Evolutionary conservation across 164 flowering plant species (phyloP).

Genomic region (Umbellularia californica): DNA sequence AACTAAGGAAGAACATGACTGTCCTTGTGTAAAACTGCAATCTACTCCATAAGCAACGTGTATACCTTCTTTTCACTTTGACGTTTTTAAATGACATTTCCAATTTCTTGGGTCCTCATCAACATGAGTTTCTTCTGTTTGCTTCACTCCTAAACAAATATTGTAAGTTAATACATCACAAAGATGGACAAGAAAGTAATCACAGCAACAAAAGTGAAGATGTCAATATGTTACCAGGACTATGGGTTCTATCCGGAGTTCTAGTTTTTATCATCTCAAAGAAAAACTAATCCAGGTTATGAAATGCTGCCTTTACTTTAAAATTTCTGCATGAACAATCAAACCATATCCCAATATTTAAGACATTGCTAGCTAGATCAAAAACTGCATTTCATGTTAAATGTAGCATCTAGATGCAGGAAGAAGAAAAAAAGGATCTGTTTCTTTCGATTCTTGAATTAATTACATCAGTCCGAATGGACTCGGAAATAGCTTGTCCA

Average conservation of each 20-base stretch:
- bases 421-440: neutral
- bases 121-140: conserved; percentile 70
- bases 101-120: conserved; percentile 90
- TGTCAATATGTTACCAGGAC: conserved; percentile 38
- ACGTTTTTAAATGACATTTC: conserved; percentile 66
- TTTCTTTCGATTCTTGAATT: neutral
- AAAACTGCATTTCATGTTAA: neutral
- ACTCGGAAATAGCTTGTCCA: neutral
- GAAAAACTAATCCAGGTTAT: conserved; percentile 88
- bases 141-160: conserved; percentile 46
- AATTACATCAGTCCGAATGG: too few relatives aligned
- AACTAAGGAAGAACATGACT: neutral
- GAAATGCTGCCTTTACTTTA: conserved; percentile 67
- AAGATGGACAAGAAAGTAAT: neutral
- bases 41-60: neutral
- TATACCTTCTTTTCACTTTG: conserved; percentile 73
- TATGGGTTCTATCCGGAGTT: conserved; percentile 66
- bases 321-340: conserved; percentile 49
- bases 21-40: neutral
- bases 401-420: neutral
- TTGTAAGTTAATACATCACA: neutral
- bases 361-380: neutral
- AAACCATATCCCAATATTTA: conserved; percentile 2
- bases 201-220: neutral
- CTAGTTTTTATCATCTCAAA: conserved; percentile 67